Conservation (phyloP, 495 filamentous ascomycete species). For the Penicillium flavigenum region DNA sequence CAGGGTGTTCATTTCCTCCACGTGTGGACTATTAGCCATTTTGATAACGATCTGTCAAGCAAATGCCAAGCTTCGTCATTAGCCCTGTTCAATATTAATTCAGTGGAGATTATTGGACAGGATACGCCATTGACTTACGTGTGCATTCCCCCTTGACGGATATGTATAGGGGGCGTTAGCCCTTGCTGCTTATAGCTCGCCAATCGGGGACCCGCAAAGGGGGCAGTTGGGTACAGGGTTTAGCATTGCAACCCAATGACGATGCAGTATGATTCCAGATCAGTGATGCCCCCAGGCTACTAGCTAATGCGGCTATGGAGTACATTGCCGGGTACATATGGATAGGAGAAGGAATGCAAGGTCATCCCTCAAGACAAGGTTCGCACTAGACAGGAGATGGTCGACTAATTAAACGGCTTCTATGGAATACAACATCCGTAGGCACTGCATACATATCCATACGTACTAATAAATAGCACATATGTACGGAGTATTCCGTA, state of each 20-base stretch:
- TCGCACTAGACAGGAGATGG: conserved; percentile 26
- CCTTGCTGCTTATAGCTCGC: conserved; percentile 13
- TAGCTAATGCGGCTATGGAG: no score
- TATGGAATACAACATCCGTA: neutral
- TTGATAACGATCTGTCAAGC: conserved; percentile 11
- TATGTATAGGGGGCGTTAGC: conserved; percentile 15
- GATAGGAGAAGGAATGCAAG: conserved; percentile 23
- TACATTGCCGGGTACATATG: conserved; percentile 9
- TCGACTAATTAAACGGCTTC: conserved; percentile 26
- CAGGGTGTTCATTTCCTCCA: conserved; percentile 3
- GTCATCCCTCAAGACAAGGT: conserved; percentile 18
- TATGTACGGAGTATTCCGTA: no score
- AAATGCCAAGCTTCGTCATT: conserved; percentile 22
- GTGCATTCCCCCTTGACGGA: conserved; percentile 4
- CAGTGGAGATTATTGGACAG: conserved; percentile 9
- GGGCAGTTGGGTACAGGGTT: conserved; percentile 7
- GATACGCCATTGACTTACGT: conserved; percentile 16
- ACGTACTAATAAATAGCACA: no score
- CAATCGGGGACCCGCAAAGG: conserved; percentile 12
- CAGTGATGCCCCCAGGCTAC: conserved; percentile 15
- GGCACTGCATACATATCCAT: neutral
- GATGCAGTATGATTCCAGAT: conserved; percentile 11
- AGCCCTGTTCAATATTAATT: conserved; percentile 4
- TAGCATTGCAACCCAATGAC: conserved; percentile 16
- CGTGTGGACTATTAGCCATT: neutral